phyloP scores from a whole-genome alignment of 129 eudicot genomes.

The Tagetes erecta region DNA sequence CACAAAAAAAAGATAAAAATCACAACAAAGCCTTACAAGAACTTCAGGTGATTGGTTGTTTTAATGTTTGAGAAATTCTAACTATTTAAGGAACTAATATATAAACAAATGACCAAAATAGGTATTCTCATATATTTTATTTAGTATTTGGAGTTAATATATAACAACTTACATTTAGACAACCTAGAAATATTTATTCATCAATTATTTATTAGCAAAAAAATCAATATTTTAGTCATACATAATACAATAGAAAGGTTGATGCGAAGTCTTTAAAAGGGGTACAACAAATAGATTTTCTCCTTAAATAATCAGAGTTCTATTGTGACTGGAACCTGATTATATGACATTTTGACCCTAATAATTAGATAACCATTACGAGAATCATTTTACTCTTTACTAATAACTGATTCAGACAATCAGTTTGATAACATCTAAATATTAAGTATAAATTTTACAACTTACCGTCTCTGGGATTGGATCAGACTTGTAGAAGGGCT shows the following conservation, averaged over 20 bases:
- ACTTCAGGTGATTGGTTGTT: not conserved
- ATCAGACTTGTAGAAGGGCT: conserved; percentile 86
- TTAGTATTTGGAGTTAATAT: not conserved
- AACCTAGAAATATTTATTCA: not conserved
- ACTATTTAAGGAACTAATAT: not conserved
- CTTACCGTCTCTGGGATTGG: conserved; percentile 84
- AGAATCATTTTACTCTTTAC: conserved; percentile 2
- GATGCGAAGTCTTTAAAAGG: not conserved
- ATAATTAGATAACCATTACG: not conserved
- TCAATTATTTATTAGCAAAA: not conserved
- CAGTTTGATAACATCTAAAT: not conserved
- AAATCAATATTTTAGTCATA: not conserved
- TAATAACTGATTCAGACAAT: not conserved
- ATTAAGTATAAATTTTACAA: not conserved
- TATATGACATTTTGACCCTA: not conserved
- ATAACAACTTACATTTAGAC: not conserved
- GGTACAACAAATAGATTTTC: not conserved
- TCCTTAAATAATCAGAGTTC: not conserved
- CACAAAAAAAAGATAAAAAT: conserved; percentile 12
- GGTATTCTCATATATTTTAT: not conserved
- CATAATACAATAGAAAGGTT: not conserved
- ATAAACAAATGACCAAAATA: not conserved
- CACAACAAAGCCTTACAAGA: not conserved
- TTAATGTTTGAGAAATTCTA: not conserved
- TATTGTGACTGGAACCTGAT: not conserved